phyloP scores from a whole-genome alignment of 306 rosid species.

The Sesbania bispinosa region DNA sequence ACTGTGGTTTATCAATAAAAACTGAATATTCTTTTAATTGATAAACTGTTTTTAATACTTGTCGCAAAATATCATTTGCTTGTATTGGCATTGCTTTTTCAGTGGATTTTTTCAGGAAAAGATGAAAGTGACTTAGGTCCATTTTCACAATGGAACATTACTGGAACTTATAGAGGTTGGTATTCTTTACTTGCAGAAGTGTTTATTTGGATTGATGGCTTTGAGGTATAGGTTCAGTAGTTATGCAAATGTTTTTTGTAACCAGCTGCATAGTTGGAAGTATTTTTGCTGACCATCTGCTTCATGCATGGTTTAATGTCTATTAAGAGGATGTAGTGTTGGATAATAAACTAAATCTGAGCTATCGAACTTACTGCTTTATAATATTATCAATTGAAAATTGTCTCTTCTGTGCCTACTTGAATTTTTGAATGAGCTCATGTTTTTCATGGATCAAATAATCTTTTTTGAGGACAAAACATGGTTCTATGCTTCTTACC shows the following conservation, averaged over 20 bases:
- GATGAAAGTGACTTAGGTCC: conserved; percentile 85
- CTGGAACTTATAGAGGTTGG: conserved; percentile 96
- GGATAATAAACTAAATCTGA: conserved; percentile 7
- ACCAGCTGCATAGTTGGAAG: not conserved
- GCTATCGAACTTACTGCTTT: not conserved
- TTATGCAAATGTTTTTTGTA: conserved; percentile 2
- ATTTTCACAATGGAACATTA: conserved; percentile 89
- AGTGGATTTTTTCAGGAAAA: conserved; percentile 86
- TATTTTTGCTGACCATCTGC: not conserved
- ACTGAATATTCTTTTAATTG: not conserved
- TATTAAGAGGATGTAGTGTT: not conserved
- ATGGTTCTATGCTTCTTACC: not conserved
- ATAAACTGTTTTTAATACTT: not conserved
- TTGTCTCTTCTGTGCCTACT: not conserved
- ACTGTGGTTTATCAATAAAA: not conserved
- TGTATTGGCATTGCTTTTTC: conserved; percentile 45
- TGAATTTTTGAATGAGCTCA: not conserved
- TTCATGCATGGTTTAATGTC: conserved; percentile 12
- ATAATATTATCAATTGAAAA: conserved; percentile 8
- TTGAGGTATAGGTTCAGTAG: not conserved
- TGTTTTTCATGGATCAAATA: not conserved
- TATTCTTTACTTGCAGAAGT: conserved; percentile 16
- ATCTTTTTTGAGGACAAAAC: not conserved
- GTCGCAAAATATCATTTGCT: conserved; percentile 9
- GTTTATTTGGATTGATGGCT: not conserved